phyloP scores from a whole-genome alignment of 202 grass and related monocot species.

The Digitaria exilis region DNA sequence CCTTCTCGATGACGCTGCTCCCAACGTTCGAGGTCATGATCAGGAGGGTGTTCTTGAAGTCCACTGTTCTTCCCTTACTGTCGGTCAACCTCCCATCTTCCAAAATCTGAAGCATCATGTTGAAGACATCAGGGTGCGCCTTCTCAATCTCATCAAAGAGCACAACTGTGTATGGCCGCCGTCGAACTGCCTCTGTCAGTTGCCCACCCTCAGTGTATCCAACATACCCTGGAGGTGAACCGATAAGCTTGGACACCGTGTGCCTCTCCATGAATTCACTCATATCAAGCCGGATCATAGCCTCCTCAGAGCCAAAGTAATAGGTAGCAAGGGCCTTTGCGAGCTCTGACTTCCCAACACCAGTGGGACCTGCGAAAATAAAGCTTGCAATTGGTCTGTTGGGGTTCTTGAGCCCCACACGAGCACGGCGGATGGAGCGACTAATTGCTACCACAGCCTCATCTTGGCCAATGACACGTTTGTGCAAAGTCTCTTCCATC shows the following conservation, averaged over 20 bases:
- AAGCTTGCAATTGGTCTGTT: constrained; percentile 88
- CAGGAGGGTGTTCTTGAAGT: constrained; percentile 91
- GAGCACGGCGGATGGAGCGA: constrained; percentile 75
- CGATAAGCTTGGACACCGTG: constrained; percentile 86
- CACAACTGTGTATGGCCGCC: constrained; percentile 79
- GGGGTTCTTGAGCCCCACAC: constrained; percentile 82
- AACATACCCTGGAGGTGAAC: constrained; percentile 89
- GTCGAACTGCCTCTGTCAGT: constrained; percentile 83
- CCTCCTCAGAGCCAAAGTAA: constrained; percentile 85
- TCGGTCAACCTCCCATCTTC: constrained; percentile 85
- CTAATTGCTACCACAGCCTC: constrained; percentile 89
- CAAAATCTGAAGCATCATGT: constrained; percentile 94
- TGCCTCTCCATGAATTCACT: constrained; percentile 94
- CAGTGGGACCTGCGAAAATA: constrained; percentile 85
- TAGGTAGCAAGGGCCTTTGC: constrained; percentile 80
- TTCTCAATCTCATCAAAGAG: constrained; percentile 94
- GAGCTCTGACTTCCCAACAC: constrained; percentile 90
- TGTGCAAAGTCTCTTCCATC: constrained; percentile 70
- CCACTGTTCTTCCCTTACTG: constrained; percentile 85
- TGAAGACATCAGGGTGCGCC: constrained; percentile 90
- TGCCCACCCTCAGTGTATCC: constrained; percentile 92
- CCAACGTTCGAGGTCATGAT: constrained; percentile 91
- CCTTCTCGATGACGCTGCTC: constrained; percentile 91
- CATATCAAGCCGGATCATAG: constrained; percentile 92
- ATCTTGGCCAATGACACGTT: constrained; percentile 76